Evolutionary conservation across 768 basidiomycete species (phyloP).

Genomic region (Suillus lakei): DNA sequence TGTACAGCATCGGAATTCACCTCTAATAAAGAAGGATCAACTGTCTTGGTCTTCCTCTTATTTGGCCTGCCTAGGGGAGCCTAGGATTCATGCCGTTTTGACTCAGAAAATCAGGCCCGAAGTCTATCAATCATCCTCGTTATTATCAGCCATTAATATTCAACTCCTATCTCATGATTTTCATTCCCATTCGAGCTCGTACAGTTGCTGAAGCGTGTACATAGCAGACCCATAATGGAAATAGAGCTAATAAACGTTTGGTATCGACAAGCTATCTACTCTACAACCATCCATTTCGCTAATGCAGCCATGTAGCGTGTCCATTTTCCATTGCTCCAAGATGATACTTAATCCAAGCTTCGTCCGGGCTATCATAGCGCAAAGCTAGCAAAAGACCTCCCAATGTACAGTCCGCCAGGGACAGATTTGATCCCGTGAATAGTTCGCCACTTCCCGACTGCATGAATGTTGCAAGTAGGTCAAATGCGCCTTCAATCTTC

Average conservation of each 20-base stretch:
- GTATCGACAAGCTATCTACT: not conserved
- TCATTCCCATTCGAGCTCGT: not conserved
- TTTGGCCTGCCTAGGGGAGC: not conserved
- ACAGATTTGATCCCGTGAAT: slow-evolving; percentile 24
- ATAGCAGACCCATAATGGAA: not conserved
- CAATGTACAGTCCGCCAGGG: slow-evolving; percentile 34
- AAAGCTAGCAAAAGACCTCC: slow-evolving; percentile 27
- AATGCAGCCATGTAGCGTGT: slow-evolving; percentile 23
- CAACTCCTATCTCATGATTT: not conserved
- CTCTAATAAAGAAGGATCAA: not conserved
- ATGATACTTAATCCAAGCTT: slow-evolving; percentile 28
- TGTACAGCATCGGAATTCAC: not conserved
- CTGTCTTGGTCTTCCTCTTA: not conserved
- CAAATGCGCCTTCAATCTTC: slow-evolving; percentile 24
- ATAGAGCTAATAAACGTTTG: not conserved
- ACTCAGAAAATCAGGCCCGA: not conserved
- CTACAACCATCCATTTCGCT: slow-evolving; percentile 21
- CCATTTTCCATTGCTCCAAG: slow-evolving; percentile 37
- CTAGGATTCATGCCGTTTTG: not conserved
- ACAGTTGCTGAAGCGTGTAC: not conserved
- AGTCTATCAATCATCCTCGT: not conserved
- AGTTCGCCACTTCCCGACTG: slow-evolving; percentile 17
- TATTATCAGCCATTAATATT: no score
- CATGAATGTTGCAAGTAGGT: slow-evolving; percentile 10
- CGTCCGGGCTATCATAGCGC: slow-evolving; percentile 31